Base-by-base conservation (phyloP, 2,329 filamentous ascomycete species). In the Zymoseptoria crescenta region DNA sequence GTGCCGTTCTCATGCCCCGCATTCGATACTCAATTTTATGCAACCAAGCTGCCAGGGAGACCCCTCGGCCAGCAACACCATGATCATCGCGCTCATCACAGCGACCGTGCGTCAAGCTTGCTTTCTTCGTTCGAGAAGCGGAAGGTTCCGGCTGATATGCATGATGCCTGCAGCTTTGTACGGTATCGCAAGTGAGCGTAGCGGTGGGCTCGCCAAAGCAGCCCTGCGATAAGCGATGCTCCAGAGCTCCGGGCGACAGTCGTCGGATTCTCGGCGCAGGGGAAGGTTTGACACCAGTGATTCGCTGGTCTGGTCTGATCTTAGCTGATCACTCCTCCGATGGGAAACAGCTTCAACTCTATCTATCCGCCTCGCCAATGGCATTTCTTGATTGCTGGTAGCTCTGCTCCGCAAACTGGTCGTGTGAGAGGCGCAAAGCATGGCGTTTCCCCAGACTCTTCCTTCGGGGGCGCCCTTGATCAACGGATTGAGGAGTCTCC, bases 401-500 rank as follows among this genome's bases (percentile, higher is more conserved):
- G 62, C 63, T 62, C 51, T 49, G 52, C 63, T 65, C 63, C 63
- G 63, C 65, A 66, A 63, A 61, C 56, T 66, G 65, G 62, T 68
- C 64, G 65, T 68, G 62, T 64, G 62, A 59, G 58, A 60, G 57
- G 55, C 41, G 54, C 52, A 30, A 54, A 53, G 55, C 59, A 52
- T 49, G 56, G 48, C 52, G 55, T 56, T 54, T 54, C 63, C 63
- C 63, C 63, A 59, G 61, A 59, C 60, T 63, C 55, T 59, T 59
- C 55, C 60, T 28, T 56, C n/a, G 16, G 24, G 52, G 27, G 56
- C 53, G 59, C 52, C 35, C 35, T 45, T n/a, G 35, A 45, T 45
- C n/a, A 45, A 45, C 13, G 13, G 35, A 45, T n/a, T 45, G 35
- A 45, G 35, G 7, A 45, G 35, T 45, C 35, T 45, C 35, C 35